Conservation (phyloP, 2,329 filamentous ascomycete genomes). For the Xylaria sp. region DNA sequence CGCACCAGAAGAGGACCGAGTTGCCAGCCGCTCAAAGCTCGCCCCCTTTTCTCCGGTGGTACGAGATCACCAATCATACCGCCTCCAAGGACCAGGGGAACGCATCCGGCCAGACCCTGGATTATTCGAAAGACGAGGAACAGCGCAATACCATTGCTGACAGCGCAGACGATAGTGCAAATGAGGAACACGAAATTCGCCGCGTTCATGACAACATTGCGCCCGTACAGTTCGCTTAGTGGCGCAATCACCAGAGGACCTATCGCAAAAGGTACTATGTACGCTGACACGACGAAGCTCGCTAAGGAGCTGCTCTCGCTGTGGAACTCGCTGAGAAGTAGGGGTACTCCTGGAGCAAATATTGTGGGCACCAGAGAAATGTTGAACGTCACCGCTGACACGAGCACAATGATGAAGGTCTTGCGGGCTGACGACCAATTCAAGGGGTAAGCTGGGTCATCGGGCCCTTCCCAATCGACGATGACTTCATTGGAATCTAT, state of each 20-base stretch:
- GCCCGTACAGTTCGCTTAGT: constrained; percentile 39
- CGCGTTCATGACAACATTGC: constrained; percentile 33
- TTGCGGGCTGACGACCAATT: constrained; percentile 32
- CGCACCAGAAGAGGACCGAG: constrained; percentile 32
- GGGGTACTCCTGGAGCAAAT: constrained; percentile 36
- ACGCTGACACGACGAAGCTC: constrained; percentile 36
- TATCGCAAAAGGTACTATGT: constrained; percentile 35
- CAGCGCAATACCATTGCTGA: constrained; percentile 32
- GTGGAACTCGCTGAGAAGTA: constrained; percentile 35
- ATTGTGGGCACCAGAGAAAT: constrained; percentile 38
- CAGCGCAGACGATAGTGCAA: constrained; percentile 36
- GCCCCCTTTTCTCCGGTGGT: constrained; percentile 49
- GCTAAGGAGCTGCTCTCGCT: constrained; percentile 31
- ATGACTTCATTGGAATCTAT: constrained; percentile 20
- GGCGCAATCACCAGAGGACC: constrained; percentile 36
- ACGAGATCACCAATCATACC: constrained; percentile 54
- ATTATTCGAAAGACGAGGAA: constrained; percentile 46
- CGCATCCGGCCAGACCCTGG: constrained; percentile 45
- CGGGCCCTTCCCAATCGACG: constrained; percentile 31
- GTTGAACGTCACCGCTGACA: constrained; percentile 31
- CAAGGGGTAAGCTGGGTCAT: constrained; percentile 30
- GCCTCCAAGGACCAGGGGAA: constrained; percentile 50
- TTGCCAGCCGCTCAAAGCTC: constrained; percentile 50
- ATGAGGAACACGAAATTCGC: constrained; percentile 35
- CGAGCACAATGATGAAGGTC: constrained; percentile 24